Evolutionary conservation across 1,284 basidiomycete species (phyloP), one percentile per base, ranked within the genome.

Genomic region (Stereum hirsutum): DNA sequence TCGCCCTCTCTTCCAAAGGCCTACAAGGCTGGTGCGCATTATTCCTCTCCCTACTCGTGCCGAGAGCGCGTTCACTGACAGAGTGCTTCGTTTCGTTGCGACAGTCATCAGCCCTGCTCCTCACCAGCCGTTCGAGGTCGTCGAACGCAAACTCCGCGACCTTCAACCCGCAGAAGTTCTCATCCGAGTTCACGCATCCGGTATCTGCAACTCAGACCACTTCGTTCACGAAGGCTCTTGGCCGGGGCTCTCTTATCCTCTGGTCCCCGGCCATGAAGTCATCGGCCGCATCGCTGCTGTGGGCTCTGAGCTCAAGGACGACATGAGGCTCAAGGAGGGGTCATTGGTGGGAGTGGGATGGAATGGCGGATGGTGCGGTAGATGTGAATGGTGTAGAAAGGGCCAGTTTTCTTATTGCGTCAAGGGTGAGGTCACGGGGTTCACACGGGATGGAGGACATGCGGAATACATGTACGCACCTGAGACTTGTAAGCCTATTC

Each of bases 361-460:
- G 46, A 39, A 42, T 25, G 46, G 44, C 1, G 46, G 43, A 3
- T 42, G 45, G 27, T 47, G 46, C 39, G 7, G 20, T 10, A 24
- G 17, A 4, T 47, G 46, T 19, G 17, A 10, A 6, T 12, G 19
- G 15, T 47, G 46, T 28, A 8, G 40, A 6, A 39, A 37, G 24
- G 46, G 46, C 20, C 43, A 47, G 21, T 45, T 41, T 30, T 17
- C 20, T 7, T 32, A 17, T 11, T 47, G 46, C 43, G 20, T 37
- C 14, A 36, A 47, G 23, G 36, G 38, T n/a, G 17, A 19, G 8
- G 19, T 47, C n/a, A 47, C 46, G 19, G 43, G 46, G 26, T 32
- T 24, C n/a, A 5, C 31, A 17, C 41, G 8, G 11, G 54, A 57
- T 41, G 53, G 53, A 10, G 55, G 55, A 2, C 50, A 53, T 27